A percentile compares a stretch with the other conserved stretches of the same genome.
Conservation (phyloP, 2,329 filamentous ascomycete genomes). For the Colletotrichum nymphaeae region DNA sequence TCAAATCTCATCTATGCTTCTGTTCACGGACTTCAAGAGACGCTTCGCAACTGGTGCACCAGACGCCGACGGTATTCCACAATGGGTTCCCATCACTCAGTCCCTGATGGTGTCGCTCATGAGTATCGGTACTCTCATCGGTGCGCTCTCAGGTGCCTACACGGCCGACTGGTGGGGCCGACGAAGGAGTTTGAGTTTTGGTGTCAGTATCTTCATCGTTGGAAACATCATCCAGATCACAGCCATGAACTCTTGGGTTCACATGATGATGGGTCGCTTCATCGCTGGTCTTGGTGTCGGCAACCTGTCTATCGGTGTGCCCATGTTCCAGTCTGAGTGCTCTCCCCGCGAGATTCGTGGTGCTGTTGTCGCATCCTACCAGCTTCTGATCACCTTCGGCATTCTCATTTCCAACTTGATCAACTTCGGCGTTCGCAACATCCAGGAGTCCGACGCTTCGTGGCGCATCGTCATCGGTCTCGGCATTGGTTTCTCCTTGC, state of each 20-base stretch:
- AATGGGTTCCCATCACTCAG: conserved; percentile 55
- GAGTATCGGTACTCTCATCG: conserved; percentile 66
- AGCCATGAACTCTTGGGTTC: conserved; percentile 68
- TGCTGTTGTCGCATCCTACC: conserved; percentile 75
- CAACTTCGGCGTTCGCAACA: conserved; percentile 61
- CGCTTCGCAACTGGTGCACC: conserved; percentile 63
- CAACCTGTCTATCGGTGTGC: conserved; percentile 72
- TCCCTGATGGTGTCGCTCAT: conserved; percentile 67
- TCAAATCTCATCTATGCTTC: conserved; percentile 64
- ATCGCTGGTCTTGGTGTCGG: conserved; percentile 76
- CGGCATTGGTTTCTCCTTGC: conserved; percentile 63
- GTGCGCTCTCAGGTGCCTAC: conserved; percentile 63
- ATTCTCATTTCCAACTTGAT: conserved; percentile 69
- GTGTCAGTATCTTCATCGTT: conserved; percentile 68
- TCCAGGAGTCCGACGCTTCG: conserved; percentile 55
- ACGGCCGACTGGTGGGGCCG: conserved; percentile 69
- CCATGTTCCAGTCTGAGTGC: conserved; percentile 75
- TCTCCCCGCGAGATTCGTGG: conserved; percentile 72
- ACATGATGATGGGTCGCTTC: conserved; percentile 74
- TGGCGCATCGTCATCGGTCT: conserved; percentile 74
- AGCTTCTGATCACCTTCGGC: conserved; percentile 79
- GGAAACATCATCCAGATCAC: conserved; percentile 76
- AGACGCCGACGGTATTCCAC: conserved; percentile 47
- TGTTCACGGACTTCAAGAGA: conserved; percentile 64
- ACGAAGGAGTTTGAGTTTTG: conserved; percentile 63